Base-by-base conservation (phyloP, 352 stramenopile genomes). In the Pythium sp. region DNA sequence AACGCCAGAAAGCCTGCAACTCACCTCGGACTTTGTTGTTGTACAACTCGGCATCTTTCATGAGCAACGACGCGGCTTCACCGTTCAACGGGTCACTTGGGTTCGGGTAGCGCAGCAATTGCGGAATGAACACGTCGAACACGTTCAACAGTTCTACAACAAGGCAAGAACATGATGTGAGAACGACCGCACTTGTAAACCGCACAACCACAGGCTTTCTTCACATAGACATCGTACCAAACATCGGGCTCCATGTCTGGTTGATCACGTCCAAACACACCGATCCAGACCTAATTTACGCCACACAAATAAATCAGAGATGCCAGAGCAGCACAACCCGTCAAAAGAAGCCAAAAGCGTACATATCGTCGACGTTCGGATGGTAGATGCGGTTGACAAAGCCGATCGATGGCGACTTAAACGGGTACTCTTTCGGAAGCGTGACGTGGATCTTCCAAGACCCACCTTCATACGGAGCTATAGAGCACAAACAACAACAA, bases 191-290 rank as follows among this genome's bases (percentile, higher is more conserved):
- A 46, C 11, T 46, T 46, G 28, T 15, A 46, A 46, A 5, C 5
- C 32, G 7, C 32, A 36, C 11, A 46, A 46, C 14, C 12, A 46
- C 38, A 20, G 5, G 12, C 20, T 36, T 36, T 36, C 38, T 46
- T 46, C 38, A 46, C 38, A 18, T 18, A 46, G 38, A 46, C 14
- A 18, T 0, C 81, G 63, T 56, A 97, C 89, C 90, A 62, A 97
- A 98, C 88, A 98, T 96, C 20, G 93, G 93, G 62, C 89, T 98
- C 93, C 93, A 98, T 11, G 93, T 98, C 72, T 98, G 92, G 77
- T 98, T 98, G 73, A 98, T 98, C 54, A 98, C 93, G 64, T 98
- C 92, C 66, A 98, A 72, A 64, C 93, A 98, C 22, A 98, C 91
- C 14, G 92, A 98, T 28, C 93, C 93, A 12, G 91, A 97, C 67